phyloP scores from a whole-genome alignment of 2,329 filamentous ascomycete species.

The Exophiala mesophila region DNA sequence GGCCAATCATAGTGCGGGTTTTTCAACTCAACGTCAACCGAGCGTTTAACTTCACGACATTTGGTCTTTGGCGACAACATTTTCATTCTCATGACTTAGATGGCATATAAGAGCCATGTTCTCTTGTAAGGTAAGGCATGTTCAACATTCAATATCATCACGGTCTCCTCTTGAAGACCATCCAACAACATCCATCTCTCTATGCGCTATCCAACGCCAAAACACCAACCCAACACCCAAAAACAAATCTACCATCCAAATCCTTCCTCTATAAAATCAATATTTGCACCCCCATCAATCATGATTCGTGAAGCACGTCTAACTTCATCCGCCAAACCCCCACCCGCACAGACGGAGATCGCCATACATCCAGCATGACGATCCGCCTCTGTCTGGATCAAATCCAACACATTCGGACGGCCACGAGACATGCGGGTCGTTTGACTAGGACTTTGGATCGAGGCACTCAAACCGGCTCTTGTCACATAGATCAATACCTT shows the following conservation, averaged over 20 bases:
- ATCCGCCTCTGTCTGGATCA: constrained; percentile 77
- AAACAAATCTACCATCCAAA: constrained; percentile 46
- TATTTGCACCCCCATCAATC: constrained; percentile 51
- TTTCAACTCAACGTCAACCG: no score
- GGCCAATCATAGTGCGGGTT: no score
- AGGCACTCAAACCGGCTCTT: constrained; percentile 73
- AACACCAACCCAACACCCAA: neutral
- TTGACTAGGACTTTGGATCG: constrained; percentile 68
- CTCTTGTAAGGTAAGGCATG: no score
- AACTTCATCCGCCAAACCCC: constrained; percentile 70
- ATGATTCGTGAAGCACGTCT: constrained; percentile 62
- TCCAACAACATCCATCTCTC: neutral
- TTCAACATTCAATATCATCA: no score
- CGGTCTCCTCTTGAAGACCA: no score
- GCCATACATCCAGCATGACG: constrained; percentile 83
- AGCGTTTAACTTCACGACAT: no score
- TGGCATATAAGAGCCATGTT: no score
- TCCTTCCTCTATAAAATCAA: constrained; percentile 73
- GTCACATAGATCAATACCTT: constrained; percentile 88
- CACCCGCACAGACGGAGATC: constrained; percentile 74
- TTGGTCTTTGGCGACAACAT: no score
- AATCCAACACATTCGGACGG: constrained; percentile 71
- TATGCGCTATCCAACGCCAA: no score
- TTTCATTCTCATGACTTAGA: no score
- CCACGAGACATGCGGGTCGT: constrained; percentile 92